Evolutionary conservation across 305 asterid species (phyloP).

Genomic region (Rubia occidens): DNA sequence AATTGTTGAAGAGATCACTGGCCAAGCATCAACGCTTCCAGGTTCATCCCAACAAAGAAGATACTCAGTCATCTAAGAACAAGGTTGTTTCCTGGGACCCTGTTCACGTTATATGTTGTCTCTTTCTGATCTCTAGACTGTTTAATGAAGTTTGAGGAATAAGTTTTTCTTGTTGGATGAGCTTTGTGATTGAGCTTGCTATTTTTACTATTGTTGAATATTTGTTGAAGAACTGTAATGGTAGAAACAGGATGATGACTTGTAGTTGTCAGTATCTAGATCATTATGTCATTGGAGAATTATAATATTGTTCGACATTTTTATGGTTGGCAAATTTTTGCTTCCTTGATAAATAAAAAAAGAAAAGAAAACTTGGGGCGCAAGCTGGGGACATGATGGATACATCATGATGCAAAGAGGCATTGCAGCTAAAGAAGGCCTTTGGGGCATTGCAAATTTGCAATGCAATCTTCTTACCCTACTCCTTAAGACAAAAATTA

Average conservation of each 20-base stretch:
- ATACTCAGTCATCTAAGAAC: constrained; percentile 56
- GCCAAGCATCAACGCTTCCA: constrained; percentile 78
- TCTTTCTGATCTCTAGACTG: not conserved
- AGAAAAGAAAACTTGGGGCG: too few species aligned
- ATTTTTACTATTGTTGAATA: not conserved
- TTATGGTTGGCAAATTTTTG: not conserved
- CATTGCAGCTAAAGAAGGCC: too few species aligned
- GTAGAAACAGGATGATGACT: not conserved
- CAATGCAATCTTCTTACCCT: too few species aligned
- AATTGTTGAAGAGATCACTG: constrained; percentile 80
- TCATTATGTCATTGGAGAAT: not conserved
- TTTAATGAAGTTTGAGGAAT: not conserved
- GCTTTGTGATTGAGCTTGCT: not conserved
- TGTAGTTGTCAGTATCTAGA: not conserved
- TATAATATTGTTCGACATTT: not conserved
- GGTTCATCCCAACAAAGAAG: constrained; percentile 89
- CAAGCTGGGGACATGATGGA: too few species aligned
- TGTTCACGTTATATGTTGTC: not conserved
- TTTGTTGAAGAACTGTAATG: not conserved
- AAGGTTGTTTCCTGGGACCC: constrained; percentile 1
- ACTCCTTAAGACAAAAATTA: too few species aligned
- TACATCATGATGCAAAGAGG: too few species aligned
- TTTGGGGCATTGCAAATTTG: too few species aligned
- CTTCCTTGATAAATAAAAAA: too few species aligned
- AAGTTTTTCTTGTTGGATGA: not conserved